Base-by-base conservation (phyloP, 2,329 filamentous ascomycete species). In the Penicillium sp. region DNA sequence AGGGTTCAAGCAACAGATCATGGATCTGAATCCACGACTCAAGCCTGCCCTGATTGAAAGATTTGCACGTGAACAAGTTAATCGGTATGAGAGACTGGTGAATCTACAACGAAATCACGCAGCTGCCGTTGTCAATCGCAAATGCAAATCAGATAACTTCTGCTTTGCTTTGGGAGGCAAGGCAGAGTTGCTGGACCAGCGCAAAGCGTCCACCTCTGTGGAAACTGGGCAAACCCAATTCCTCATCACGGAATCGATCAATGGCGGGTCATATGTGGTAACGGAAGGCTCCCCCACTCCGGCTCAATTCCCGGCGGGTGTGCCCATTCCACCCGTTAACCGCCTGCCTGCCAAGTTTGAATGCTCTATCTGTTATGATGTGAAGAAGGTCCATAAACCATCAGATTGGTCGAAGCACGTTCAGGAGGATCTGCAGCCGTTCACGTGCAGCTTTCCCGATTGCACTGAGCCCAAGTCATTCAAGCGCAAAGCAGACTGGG, bases 321-420 rank as follows among this genome's bases (percentile, higher is more conserved):
- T 96, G 5, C 91, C 91, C 7, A 84, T 91, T 74, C 93, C 93
- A 6, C 91, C 91, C 1, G 88, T 91, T 2, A 82, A 80, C 56
- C 84, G 84, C 16, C 81, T 97, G 7, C 93, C 93, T 0, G 91
- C 92, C 3, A 87, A 93, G 68, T 93, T 96, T 59, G 93, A 97
- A 77, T 97, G 93, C 65, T 88, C 90, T 37, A 79, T 96, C 22
- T 96, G 93, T 76, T 96, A 91, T 77, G 86, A 88, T 64, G 83
- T 87, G 52, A 96, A 95, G 79, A 91, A 87, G 67, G 92, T 95
- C 66, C 85, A 88, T 66, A 96, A 96, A 73, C 93, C 92, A 16
- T 96, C 92, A 0, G 93, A 97, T 74, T 97, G 93, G 93, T 96
- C 92, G 1, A 96, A 97, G 72, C 93, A 97, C 69, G 90, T 97